phyloP scores from a whole-genome alignment of 129 eudicot genomes.

The Artemisia tridentata region DNA sequence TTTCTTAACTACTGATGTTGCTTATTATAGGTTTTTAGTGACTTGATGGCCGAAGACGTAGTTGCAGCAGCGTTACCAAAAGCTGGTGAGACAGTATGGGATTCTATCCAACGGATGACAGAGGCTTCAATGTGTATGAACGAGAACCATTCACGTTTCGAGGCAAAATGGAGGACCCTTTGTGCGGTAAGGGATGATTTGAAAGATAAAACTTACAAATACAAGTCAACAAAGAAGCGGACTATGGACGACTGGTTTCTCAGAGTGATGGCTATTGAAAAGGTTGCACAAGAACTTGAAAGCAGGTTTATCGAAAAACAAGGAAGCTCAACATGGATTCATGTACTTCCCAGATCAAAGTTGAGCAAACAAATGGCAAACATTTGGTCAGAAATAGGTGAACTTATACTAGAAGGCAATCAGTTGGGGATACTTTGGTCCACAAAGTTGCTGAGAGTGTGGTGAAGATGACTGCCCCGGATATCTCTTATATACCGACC shows the following conservation, averaged over 20 bases:
- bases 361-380: conserved; percentile 27
- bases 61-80: conserved; percentile 20
- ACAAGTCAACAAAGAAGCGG: conserved; percentile 27
- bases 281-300: conserved; percentile 20
- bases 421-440: conserved; percentile 24
- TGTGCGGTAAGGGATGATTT: conserved; percentile 28
- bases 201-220: conserved; percentile 24
- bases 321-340: conserved; percentile 22
- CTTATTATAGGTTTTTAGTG: conserved; percentile 12
- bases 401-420: conserved; percentile 17
- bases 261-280: conserved; percentile 25
- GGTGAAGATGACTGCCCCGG: conserved; percentile 19
- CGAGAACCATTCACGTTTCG: conserved; percentile 17
- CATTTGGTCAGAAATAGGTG: conserved; percentile 8
- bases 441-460: conserved; percentile 27
- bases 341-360: conserved; percentile 11
- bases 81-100: conserved; percentile 27
- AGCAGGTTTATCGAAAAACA: conserved; percentile 8
- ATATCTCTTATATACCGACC: conserved; percentile 28
- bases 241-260: conserved; percentile 34
- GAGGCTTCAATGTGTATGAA: conserved; percentile 25
- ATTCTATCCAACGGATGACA: conserved; percentile 17
- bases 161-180: conserved; percentile 28
- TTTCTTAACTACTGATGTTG: conserved; percentile 13
- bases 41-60: conserved; percentile 21